A percentile compares a stretch with the other conserved stretches of the same genome.
Conservation (phyloP, 176 grass and related monocot species). For the sorghum (Sorghum bicolor) region DNA sequence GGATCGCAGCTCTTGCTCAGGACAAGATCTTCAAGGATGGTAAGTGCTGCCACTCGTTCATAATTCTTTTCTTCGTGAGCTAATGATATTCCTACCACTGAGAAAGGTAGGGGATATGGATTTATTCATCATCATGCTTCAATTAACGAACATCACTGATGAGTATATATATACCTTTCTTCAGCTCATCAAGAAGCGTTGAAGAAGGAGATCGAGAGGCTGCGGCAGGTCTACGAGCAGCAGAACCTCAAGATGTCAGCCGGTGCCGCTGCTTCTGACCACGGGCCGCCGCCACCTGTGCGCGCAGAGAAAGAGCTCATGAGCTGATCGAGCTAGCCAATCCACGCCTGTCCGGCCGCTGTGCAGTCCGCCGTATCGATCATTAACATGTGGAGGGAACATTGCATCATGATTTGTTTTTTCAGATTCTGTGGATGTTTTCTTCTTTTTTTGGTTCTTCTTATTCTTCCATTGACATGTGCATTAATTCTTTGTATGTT, state of each 20-base stretch:
- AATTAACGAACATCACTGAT: conserved; percentile 1
- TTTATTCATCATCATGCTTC: neutral
- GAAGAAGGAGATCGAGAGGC: conserved; percentile 88
- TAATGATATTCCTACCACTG: conserved; percentile 3
- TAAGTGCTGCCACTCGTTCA: conserved; percentile 30
- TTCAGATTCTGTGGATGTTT: conserved; percentile 23
- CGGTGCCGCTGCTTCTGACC: conserved; percentile 13
- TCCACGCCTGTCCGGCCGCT: neutral
- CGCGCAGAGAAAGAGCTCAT: conserved; percentile 47
- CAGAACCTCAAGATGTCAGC: conserved; percentile 60
- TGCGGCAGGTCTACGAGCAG: conserved; percentile 84
- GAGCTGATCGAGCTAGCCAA: too few relatives aligned
- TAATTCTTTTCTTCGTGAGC: neutral
- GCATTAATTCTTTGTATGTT: conserved; percentile 25
- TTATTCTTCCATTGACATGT: conserved; percentile 31
- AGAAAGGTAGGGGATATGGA: too few relatives aligned
- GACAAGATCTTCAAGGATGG: conserved; percentile 98
- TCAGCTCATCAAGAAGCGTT: conserved; percentile 94
- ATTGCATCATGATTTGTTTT: conserved; percentile 24
- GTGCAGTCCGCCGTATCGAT: conserved; percentile 31
- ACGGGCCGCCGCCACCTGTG: conserved; percentile 26
- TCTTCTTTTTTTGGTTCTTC: conserved; percentile 6
- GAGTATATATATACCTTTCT: neutral
- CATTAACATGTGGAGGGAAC: conserved; percentile 40
- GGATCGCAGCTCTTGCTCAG: conserved; percentile 90